Base-by-base conservation (phyloP, 2,329 filamentous ascomycete genomes). In the Hymenoscyphus linearis region DNA sequence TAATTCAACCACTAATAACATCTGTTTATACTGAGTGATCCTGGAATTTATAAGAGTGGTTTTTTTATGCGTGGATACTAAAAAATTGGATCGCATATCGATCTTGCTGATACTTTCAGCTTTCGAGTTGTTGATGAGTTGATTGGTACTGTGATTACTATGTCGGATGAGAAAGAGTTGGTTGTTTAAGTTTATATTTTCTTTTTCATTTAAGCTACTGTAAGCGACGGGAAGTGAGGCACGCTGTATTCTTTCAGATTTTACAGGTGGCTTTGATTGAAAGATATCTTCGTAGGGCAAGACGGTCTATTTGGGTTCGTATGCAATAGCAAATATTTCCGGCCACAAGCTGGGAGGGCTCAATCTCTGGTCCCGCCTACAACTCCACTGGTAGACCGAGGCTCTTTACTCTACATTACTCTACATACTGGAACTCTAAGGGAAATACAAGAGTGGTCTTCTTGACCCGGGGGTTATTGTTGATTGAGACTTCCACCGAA, bases 251-350 rank as follows among this genome's bases (percentile, higher is more conserved):
- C 70, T 82, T 22, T 73, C 72, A 6, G 77, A 81, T 66, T 80
- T 76, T 64, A 81, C 79, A 0, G 76, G 75, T 54, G 79, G 80
- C 1, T 82, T 81, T 60, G 76, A 80, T 58, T 78, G 4, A 68
- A 82, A n/a, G 79, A 81, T 61, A 82, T 78, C 65, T 73, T 82
- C 34, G 78, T 76, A 64, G 77, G 77, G 50, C 79, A 78, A 57
- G 80, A 82, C 66, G 80, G 80, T 1, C 74, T 82, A 0, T 82
- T 82, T 66, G 80, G 80, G 1, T 82, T 80, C 65, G 73, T 80
- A 2, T 76, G 72, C 3, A 60, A 70, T 12, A 78, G 75, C 53
- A 62, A 74, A 2, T 75, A 81, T 58, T 74, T 81, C 54, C 66
- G 75, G 44, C 65, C 68, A 4, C 62, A 66, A 13, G 67, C 70